Conservation (phyloP, 768 basidiomycete species). For the Dendrothele bispora region DNA sequence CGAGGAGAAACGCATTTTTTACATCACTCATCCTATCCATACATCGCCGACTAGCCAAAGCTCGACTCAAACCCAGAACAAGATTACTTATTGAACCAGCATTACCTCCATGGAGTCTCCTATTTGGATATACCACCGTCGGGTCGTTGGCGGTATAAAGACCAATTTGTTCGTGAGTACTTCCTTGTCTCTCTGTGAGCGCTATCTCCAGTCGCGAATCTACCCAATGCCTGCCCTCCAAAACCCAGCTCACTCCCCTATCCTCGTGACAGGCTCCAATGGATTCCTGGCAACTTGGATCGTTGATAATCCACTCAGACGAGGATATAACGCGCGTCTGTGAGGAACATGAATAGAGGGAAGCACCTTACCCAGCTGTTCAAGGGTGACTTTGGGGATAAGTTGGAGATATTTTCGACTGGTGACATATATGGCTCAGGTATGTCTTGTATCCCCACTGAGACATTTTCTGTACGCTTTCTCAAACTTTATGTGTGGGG, state of each 20-base stretch:
- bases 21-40: no score
- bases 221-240: slow-evolving; percentile 35
- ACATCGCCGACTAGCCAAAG: no score
- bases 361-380: slow-evolving; percentile 47
- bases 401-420: slow-evolving; percentile 52
- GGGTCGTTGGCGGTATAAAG: no score
- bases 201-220: no score
- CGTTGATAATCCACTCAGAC: slow-evolving; percentile 40
- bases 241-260: slow-evolving; percentile 26
- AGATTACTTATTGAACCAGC: no score
- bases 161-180: no score
- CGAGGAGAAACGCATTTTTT: no score
- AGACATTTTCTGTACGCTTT: not conserved
- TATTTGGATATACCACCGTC: no score
- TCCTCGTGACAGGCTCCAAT: slow-evolving; percentile 44
- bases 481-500: no score
- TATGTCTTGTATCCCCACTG: not conserved
- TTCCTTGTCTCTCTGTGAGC: no score
- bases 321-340: slow-evolving; percentile 52
- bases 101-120: no score
- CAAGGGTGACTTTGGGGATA: slow-evolving; percentile 45
- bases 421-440: slow-evolving; percentile 32
- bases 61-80: no score
- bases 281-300: slow-evolving; percentile 39
- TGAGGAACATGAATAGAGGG: slow-evolving; percentile 50